These are phyloP conservation scores for Pythium scleroteichum DNA, from an alignment of 352 stramenopile genomes.

Conservation along the genomic window DNA sequence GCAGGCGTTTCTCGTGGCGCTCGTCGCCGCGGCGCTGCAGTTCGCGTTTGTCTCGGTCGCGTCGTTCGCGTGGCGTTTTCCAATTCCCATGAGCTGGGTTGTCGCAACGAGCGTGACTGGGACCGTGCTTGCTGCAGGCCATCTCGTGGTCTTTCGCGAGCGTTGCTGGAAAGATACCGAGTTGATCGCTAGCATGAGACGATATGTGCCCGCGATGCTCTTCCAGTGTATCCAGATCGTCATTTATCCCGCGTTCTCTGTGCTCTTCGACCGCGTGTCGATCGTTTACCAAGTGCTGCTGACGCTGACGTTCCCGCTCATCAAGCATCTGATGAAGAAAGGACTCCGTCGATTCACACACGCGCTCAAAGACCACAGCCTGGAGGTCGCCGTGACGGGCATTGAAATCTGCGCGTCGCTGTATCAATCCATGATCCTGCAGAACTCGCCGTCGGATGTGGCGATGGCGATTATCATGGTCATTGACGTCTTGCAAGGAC, in stretches of 20 bases:
- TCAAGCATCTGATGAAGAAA: constrained; percentile 25
- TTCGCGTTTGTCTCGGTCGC: background rate
- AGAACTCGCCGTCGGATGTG: constrained; percentile 16
- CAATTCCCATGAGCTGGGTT: constrained; percentile 15
- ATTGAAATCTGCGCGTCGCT: constrained; percentile 29
- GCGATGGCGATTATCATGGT: constrained; percentile 25
- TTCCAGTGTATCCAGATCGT: constrained; percentile 21
- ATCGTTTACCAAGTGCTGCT: constrained; percentile 15
- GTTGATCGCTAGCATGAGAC: background rate
- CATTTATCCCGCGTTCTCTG: constrained; percentile 28
- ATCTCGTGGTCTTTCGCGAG: constrained; percentile 12
- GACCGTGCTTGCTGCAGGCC: background rate
- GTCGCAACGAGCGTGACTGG: background rate
- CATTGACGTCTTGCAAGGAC: constrained; percentile 20
- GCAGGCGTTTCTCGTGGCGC: constrained; percentile 10
- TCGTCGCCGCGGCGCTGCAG: background rate
- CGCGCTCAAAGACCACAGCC: constrained; percentile 13
- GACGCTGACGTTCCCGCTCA: constrained; percentile 21
- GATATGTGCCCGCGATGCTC: constrained; percentile 6
- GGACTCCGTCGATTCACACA: constrained; percentile 1
- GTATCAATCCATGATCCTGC: constrained; percentile 33
- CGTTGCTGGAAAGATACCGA: constrained; percentile 3
- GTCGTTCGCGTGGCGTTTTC: constrained; percentile 8
- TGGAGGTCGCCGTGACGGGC: constrained; percentile 19
- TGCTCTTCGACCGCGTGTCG: constrained; percentile 24